Conservation (phyloP, 192 early-diverging fungal species). For the Linnemannia hyalina region DNA sequence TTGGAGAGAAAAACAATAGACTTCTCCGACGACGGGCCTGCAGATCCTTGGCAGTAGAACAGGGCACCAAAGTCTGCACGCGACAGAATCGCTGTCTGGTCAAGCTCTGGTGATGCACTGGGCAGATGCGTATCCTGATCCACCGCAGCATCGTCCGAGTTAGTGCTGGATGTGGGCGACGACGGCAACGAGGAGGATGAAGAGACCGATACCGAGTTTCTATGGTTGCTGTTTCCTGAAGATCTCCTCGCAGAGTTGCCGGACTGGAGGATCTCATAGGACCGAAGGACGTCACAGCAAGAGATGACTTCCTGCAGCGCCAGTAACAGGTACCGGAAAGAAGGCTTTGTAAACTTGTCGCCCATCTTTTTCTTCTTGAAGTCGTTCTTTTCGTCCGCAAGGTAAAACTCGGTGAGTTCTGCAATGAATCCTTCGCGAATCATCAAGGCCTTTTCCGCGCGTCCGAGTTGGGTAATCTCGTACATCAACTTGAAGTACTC, state of each 20-base stretch:
- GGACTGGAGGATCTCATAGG: slow-evolving; percentile 24
- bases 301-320: slow-evolving; percentile 46
- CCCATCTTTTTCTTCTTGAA: slow-evolving; percentile 61
- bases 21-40: not conserved
- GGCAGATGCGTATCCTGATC: slow-evolving; percentile 17
- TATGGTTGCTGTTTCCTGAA: not conserved
- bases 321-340: slow-evolving; percentile 53
- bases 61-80: slow-evolving; percentile 32
- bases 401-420: slow-evolving; percentile 53
- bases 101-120: slow-evolving; percentile 7
- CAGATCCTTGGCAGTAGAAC: slow-evolving; percentile 13
- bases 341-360: slow-evolving; percentile 62
- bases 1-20: slow-evolving; percentile 25
- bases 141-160: slow-evolving; percentile 18
- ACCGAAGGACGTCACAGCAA: slow-evolving; percentile 39
- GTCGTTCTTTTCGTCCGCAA: slow-evolving; percentile 50
- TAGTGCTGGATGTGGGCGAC: slow-evolving; percentile 23
- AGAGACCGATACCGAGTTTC: slow-evolving; percentile 6
- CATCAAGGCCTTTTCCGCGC: slow-evolving; percentile 51
- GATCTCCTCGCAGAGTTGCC: not conserved
- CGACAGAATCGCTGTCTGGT: slow-evolving; percentile 8
- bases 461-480: slow-evolving; percentile 50
- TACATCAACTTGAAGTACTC: slow-evolving; percentile 61
- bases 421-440: slow-evolving; percentile 49
- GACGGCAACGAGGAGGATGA: slow-evolving; percentile 26